A percentile compares a stretch with the other conserved stretches of the same genome.
Evolutionary conservation across 2,329 filamentous ascomycete genomes (phyloP).

Genomic region (Arthrocladium fulminans): DNA sequence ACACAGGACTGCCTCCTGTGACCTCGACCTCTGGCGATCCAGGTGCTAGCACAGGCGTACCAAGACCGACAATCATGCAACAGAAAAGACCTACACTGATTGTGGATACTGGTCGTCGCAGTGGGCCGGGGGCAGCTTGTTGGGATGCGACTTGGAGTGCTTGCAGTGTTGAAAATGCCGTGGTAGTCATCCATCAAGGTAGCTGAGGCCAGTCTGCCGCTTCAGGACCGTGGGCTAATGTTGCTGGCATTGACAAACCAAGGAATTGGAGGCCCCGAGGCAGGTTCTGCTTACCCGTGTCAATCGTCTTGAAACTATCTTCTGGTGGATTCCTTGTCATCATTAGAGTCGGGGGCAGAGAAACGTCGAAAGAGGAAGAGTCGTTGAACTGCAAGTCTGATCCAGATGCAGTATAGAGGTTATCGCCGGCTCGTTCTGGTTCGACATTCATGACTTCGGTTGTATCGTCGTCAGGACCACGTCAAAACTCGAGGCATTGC

Average conservation of each 20-base stretch:
- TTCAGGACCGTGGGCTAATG: not conserved
- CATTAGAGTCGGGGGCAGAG: slow-evolving; percentile 1
- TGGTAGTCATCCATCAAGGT: not conserved
- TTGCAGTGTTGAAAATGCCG: not conserved
- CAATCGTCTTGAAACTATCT: slow-evolving; percentile 15
- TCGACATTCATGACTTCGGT: not conserved
- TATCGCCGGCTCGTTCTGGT: not conserved
- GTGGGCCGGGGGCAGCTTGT: not conserved
- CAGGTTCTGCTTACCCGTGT: slow-evolving; percentile 13
- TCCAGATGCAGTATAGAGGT: not conserved
- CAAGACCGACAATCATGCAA: slow-evolving; percentile 6
- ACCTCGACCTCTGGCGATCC: slow-evolving; percentile 23
- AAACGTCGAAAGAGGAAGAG: not conserved
- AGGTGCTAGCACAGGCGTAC: slow-evolving; percentile 12
- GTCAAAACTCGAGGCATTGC: slow-evolving; percentile 5
- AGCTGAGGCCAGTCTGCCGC: not conserved
- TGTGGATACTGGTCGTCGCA: slow-evolving; percentile 17
- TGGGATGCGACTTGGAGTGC: not conserved
- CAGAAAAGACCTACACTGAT: slow-evolving; percentile 18
- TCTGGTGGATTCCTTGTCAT: slow-evolving; percentile 6
- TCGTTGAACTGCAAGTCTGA: not conserved
- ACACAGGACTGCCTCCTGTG: slow-evolving; percentile 37
- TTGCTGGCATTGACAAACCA: not conserved
- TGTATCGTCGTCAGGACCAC: not conserved
- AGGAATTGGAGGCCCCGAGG: not conserved